These are phyloP conservation scores for Phylloporus sp. DNA, from an alignment of 768 basidiomycete genomes.

Conservation along the genomic window DNA sequence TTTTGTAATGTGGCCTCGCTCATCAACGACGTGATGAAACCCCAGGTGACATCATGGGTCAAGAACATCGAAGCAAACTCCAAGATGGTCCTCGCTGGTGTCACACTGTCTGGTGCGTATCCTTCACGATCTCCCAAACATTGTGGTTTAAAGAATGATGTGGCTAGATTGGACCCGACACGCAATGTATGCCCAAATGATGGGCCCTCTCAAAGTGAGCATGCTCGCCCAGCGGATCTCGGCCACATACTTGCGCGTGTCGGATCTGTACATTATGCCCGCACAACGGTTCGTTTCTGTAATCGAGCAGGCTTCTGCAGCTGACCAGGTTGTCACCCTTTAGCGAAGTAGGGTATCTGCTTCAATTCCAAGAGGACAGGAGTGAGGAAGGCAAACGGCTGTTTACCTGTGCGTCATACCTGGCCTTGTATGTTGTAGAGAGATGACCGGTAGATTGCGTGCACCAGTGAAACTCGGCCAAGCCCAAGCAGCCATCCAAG, in stretches of 20 bases:
- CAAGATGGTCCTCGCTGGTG: constrained; percentile 16
- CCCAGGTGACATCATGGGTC: constrained; percentile 15
- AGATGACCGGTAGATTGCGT: background rate
- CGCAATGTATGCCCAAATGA: constrained; percentile 22
- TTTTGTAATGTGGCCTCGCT: constrained; percentile 16
- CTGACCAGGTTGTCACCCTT: background rate
- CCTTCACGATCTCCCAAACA: no score
- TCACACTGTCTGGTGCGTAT: constrained; percentile 9
- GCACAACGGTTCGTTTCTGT: constrained; percentile 13
- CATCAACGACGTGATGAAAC: constrained; percentile 19
- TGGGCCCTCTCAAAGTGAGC: constrained; percentile 22
- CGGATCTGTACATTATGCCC: constrained; percentile 20
- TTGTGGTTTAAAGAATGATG: background rate
- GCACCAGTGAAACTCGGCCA: constrained; percentile 6
- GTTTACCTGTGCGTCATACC: constrained; percentile 7
- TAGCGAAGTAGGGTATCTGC: constrained; percentile 15
- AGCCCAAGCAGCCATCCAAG: constrained; percentile 15
- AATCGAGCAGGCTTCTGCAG: background rate
- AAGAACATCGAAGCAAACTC: constrained; percentile 14
- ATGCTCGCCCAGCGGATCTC: constrained; percentile 21
- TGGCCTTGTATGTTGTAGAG: background rate
- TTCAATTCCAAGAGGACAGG: constrained; percentile 19
- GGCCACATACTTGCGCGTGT: constrained; percentile 15
- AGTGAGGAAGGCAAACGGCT: constrained; percentile 13
- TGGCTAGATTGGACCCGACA: constrained; percentile 13